Evolutionary conservation across 225 moss, liverwort and hornwort species (phyloP).

Genomic region (Antitrichia curtipendula): DNA sequence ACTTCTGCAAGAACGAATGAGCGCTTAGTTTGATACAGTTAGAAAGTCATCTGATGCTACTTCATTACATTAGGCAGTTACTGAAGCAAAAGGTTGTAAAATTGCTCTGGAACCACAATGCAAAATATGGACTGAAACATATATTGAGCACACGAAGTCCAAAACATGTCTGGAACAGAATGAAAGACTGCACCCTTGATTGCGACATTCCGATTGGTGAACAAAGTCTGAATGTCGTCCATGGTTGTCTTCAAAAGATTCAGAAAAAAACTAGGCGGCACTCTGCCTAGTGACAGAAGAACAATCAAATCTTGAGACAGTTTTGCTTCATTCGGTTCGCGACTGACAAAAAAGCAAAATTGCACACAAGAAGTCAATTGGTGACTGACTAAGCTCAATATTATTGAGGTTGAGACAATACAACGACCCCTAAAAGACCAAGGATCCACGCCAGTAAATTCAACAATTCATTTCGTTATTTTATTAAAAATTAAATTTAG

Average conservation of each 20-base stretch:
- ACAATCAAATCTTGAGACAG: slow-evolving; percentile 53
- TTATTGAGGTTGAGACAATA: not conserved
- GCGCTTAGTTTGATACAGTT: not conserved
- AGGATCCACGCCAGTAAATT: not conserved
- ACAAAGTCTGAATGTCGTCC: slow-evolving; percentile 7
- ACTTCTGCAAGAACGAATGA: slow-evolving; percentile 12
- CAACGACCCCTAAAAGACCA: not conserved
- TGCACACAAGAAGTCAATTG: not conserved
- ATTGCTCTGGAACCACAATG: not conserved
- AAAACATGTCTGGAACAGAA: not conserved
- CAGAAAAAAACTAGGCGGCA: slow-evolving; percentile 22
- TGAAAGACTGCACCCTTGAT: slow-evolving; percentile 1
- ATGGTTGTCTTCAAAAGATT: slow-evolving; percentile 8
- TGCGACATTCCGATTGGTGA: slow-evolving; percentile 10
- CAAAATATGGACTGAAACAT: not conserved
- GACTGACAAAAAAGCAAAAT: not conserved
- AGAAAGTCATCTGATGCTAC: not conserved
- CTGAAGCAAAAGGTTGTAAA: not conserved
- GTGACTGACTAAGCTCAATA: not conserved
- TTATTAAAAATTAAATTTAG: not conserved
- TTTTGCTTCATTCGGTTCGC: slow-evolving; percentile 20
- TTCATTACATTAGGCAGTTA: not conserved
- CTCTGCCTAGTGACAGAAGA: slow-evolving; percentile 34
- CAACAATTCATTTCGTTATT: not conserved
- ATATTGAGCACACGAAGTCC: not conserved